Conservation (phyloP, 129 eudicot genomes). For the Pulicaria dysenterica region DNA sequence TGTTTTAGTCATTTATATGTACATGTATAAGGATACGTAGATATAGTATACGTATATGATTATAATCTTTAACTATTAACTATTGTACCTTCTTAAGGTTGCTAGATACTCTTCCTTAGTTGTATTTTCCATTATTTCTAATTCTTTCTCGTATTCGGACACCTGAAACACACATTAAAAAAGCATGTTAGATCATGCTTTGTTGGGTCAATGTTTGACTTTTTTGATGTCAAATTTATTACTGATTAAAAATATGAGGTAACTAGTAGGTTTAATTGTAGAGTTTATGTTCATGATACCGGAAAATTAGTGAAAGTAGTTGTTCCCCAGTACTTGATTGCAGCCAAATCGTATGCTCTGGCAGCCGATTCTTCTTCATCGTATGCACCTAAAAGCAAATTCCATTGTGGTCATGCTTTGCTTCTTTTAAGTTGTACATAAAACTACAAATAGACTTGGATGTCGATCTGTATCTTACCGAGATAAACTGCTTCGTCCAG, state of each 20-base stretch:
- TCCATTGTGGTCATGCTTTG: neutral
- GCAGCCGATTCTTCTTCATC: slow-evolving; percentile 92
- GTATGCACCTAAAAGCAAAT: slow-evolving; percentile 58
- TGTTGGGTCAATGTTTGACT: neutral
- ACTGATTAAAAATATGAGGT: neutral
- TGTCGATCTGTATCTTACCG: slow-evolving; percentile 42
- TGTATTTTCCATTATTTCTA: slow-evolving; percentile 66
- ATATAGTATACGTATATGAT: neutral
- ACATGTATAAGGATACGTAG: neutral
- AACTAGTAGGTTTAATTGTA: neutral
- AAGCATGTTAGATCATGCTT: neutral
- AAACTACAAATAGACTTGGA: neutral
- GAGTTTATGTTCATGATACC: slow-evolving; percentile 27
- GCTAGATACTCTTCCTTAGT: slow-evolving; percentile 84
- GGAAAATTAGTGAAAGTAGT: slow-evolving; percentile 78
- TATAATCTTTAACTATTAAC: neutral
- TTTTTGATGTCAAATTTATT: neutral
- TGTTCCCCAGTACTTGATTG: slow-evolving; percentile 85
- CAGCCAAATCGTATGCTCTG: slow-evolving; percentile 87
- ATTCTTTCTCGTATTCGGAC: slow-evolving; percentile 64
- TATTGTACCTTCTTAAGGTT: slow-evolving; percentile 69
- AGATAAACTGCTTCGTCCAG: slow-evolving; percentile 71
- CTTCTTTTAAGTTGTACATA: neutral
- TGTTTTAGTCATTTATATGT: neutral
- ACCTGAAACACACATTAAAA: slow-evolving; percentile 36